Evolutionary conservation across 2,329 filamentous ascomycete genomes (phyloP).

Genomic region (Fusarium falciforme): DNA sequence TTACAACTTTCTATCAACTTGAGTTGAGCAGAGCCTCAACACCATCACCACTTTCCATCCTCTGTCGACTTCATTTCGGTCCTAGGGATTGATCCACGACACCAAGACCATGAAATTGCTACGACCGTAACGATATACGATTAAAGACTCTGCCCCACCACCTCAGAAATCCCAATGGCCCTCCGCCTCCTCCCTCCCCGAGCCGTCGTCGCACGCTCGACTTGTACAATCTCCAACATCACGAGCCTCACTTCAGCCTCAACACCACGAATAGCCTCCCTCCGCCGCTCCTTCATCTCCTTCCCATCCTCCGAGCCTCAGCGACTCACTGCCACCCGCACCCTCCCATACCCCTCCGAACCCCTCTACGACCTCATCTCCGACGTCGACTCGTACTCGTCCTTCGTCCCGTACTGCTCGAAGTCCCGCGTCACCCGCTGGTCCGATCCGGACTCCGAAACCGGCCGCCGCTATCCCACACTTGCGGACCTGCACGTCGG

Average conservation of each 20-base stretch:
- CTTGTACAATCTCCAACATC: constrained; percentile 22
- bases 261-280: constrained; percentile 11
- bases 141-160: background rate
- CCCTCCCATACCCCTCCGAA: constrained; percentile 77
- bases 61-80: background rate
- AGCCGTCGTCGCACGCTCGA: constrained; percentile 23
- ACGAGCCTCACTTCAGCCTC: constrained; percentile 34
- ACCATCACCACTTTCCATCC: constrained; percentile 35
- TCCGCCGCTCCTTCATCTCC: constrained; percentile 56
- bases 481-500: constrained; percentile 85
- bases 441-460: constrained; percentile 64
- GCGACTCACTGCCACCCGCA: constrained; percentile 77
- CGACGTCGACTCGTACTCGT: constrained; percentile 85
- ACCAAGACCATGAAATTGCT: constrained; percentile 6
- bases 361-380: constrained; percentile 87
- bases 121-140: background rate
- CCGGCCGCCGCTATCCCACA: constrained; percentile 71
- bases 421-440: constrained; percentile 81
- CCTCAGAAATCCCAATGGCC: constrained; percentile 26
- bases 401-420: constrained; percentile 93
- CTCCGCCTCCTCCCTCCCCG: constrained; percentile 22
- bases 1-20: constrained; percentile 31
- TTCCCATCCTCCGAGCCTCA: constrained; percentile 58
- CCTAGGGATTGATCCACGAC: background rate
- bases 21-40: constrained; percentile 36